Base-by-base conservation (phyloP, 2,329 filamentous ascomycete genomes). In the Colletotrichum magnum region DNA sequence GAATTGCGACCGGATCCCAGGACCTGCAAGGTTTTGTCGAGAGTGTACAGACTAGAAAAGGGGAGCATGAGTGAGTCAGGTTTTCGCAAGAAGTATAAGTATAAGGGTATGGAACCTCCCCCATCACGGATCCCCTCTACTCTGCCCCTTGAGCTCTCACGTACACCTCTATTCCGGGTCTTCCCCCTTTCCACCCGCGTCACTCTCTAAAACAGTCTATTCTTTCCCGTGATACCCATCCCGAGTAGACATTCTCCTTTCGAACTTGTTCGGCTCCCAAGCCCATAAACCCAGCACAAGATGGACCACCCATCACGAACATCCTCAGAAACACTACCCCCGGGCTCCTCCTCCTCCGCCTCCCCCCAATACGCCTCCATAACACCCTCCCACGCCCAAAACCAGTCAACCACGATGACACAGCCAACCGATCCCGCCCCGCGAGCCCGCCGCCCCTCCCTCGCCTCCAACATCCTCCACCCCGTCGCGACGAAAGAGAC, bases 401-500 rank as follows among this genome's bases (percentile, higher is more conserved):
- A 52, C n/a, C 28, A n/a, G 28, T 51, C 43, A 47, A 18, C 18
- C 32, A 7, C 39, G 4, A 13, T 50, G 28, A 3, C 18, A 24
- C 21, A 24, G 21, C 32, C 32, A n/a, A 45, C 50, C n/a, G 9
- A 39, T 3, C 15, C 15, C 41, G 43, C 32, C 32, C 32, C 7
- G 1, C 32, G 7, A 7, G 9, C 32, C 32, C 64, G 45, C 59
- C 76, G 73, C 18, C 67, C 71, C 41, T 77, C 76, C 15, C 69
- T 74, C 26, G 75, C 76, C 41, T 64, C 67, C 32, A 68, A 62
- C 51, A 57, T 39, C 70, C 72, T 65, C 53, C 68, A 21, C 64
- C 56, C 58, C 59, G 72, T 52, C 48, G 58, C 43, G 16, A 74
- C 75, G 43, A 83, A 83, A 68, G 81, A 83, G n/a, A 21, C 45